Evolutionary conservation across 371 early-diverging fungal species (phyloP).

Genomic region (Chytridium lagenaria): DNA sequence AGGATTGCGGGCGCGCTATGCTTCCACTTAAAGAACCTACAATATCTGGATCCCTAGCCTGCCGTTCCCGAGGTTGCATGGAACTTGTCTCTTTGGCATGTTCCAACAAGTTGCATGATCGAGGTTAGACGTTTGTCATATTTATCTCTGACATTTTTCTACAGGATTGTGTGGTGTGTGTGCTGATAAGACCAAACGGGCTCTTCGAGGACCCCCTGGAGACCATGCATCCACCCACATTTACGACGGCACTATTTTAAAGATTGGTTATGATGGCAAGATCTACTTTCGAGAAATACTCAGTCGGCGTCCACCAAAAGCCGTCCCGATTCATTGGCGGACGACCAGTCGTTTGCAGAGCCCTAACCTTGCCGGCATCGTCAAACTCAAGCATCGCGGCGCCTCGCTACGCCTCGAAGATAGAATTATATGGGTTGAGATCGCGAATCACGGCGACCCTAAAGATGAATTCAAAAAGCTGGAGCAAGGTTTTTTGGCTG

Average conservation of each 20-base stretch:
- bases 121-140: neutral
- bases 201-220: constrained; percentile 30
- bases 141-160: neutral
- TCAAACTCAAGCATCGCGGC: constrained; percentile 29
- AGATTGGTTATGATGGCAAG: constrained; percentile 33
- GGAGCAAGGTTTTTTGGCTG: constrained; percentile 31
- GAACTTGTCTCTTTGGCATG: constrained; percentile 27
- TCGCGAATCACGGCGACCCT: constrained; percentile 25
- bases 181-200: constrained; percentile 11
- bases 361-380: constrained; percentile 43
- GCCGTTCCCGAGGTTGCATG: constrained; percentile 16
- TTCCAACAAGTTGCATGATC: constrained; percentile 31
- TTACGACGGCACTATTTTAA: constrained; percentile 38
- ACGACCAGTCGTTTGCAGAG: constrained; percentile 32
- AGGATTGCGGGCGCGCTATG: constrained; percentile 40
- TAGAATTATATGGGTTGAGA: constrained; percentile 38
- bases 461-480: constrained; percentile 29
- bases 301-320: constrained; percentile 37
- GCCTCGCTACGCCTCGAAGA: constrained; percentile 9
- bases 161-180: constrained; percentile 33
- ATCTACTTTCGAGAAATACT: constrained; percentile 25
- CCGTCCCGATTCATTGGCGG: constrained; percentile 31
- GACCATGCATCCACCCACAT: constrained; percentile 35
- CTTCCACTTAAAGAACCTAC: constrained; percentile 21
- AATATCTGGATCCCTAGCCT: neutral